Conservation (phyloP, 768 basidiomycete genomes). For the Strobilomyces dryophilus region DNA sequence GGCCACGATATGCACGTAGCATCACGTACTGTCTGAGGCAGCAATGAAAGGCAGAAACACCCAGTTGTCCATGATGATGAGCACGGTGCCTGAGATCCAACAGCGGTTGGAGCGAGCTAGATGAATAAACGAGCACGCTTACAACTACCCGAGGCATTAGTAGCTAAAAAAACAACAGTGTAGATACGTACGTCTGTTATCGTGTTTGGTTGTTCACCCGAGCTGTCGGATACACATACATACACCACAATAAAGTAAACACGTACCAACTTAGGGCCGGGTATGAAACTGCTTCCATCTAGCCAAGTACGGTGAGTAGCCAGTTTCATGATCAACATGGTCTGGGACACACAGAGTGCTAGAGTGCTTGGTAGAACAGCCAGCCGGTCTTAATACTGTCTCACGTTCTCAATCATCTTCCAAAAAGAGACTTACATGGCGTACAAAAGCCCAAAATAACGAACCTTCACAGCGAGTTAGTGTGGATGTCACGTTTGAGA, state of each 20-base stretch:
- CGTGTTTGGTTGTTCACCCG: background rate
- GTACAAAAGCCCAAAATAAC: background rate
- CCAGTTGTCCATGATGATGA: background rate
- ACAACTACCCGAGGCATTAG: background rate
- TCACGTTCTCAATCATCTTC: background rate
- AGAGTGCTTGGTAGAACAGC: background rate
- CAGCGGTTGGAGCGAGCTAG: background rate
- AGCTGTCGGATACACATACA: background rate
- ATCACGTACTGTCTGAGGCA: background rate
- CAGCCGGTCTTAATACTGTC: background rate
- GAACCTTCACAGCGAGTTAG: background rate
- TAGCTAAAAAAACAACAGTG: background rate
- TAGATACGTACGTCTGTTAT: background rate
- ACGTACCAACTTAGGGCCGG: background rate
- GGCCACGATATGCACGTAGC: background rate
- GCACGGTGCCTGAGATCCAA: background rate
- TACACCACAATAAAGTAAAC: background rate
- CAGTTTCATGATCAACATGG: background rate
- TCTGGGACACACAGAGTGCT: background rate
- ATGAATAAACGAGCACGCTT: background rate
- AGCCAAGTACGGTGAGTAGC: background rate
- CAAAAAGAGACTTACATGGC: background rate
- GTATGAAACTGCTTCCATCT: background rate
- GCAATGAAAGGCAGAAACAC: background rate
- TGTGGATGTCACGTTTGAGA: background rate